Base-by-base conservation (phyloP, 2,329 filamentous ascomycete species). In the Intubia oerlemansii region DNA sequence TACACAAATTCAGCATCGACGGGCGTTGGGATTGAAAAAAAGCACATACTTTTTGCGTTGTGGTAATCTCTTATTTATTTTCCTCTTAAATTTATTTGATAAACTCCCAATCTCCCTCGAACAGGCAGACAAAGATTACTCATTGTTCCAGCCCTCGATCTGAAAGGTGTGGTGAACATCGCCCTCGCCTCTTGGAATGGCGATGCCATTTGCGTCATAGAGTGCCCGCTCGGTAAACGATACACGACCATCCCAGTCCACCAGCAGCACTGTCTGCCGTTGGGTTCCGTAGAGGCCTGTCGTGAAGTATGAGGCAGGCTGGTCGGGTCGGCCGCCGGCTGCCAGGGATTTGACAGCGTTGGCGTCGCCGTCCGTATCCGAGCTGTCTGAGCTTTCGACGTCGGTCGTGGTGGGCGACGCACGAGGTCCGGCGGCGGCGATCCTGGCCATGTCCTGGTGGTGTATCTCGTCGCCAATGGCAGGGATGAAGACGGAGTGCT, bases 251-350 rank as follows among this genome's bases (percentile, higher is more conserved):
- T 70, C 54, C 61, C 62, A 68, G 38, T 70, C 66, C 6, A 73
- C 60, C 25, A 72, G 46, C 10, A 74, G 46, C 10, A 72, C 49
- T 0, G 67, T 73, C 49, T 74, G 68, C 21, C 68, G 50, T 46
- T 74, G 68, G 5, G 68, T 74, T 4, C 68, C 68, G 39, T 74
- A 74, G 36, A 68, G 50, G 2, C 68, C 68, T 5, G 56, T 62
- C 42, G 62, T 59, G 37, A 66, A 68, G 2, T 53, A 54, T 24
- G 39, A 38, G 13, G 36, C 33, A 14, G 40, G 36, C 31, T 29
- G 22, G 21, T 54, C 31, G 36, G 44, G 53, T 16, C 47, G 46
- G 27, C 52, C 44, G 24, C 51, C 45, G 4, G 43, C 39, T 19
- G 50, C 39, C 30, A 39, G 42, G n/a, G n/a, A n/a, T n/a, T n/a